Base-by-base conservation (phyloP, 495 filamentous ascomycete genomes). In the Penicillium subrubescens region DNA sequence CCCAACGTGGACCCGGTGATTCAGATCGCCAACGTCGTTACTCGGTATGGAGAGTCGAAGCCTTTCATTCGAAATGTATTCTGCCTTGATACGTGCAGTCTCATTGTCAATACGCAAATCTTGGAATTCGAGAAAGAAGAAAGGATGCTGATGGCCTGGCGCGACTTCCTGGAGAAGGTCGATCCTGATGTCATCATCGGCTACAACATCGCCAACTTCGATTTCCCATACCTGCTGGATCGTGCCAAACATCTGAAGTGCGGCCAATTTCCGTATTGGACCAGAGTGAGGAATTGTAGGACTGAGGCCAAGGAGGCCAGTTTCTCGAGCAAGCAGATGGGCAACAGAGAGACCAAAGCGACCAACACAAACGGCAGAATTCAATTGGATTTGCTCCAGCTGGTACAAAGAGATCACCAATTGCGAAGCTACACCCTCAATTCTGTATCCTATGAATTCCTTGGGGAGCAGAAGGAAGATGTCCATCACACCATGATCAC, bases 401-500 rank as follows among this genome's bases (percentile, higher is more conserved):
- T 97, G 31, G 87, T 99, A 41, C 95, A 99, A 71, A 84, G 96
- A 61, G 96, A 99, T 70, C 87, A 98, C 66, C 95, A 98, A 46
- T 81, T 99, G 43, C 86, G 95, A 77, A 97, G 93, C 77, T 99
- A 99, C 71, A 99, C 96, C 0, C 84, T 99, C 12, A 99, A 99
- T 76, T 96, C 94, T 1, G 95, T 99, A 17, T 97, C 89, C 57
- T 89, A 93, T n/a, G 92, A 98, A 62, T 99, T 99, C 70, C 79
- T 99, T 57, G 91, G 93, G 25, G 95, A 99, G 72, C 95, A 99
- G 73, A 99, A 99, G 73, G 95, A 99, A 77, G 95, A 99, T 76
- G 95, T 99, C 1, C 96, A 99, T 71, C 88, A 98, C 75, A 97
- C 92, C 7, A 99, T 99, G 92, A 99, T 99, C 73, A 98, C 96